Base-by-base conservation (phyloP, 1,139 yeast genomes). In the Yamadazyma dushanensis region DNA sequence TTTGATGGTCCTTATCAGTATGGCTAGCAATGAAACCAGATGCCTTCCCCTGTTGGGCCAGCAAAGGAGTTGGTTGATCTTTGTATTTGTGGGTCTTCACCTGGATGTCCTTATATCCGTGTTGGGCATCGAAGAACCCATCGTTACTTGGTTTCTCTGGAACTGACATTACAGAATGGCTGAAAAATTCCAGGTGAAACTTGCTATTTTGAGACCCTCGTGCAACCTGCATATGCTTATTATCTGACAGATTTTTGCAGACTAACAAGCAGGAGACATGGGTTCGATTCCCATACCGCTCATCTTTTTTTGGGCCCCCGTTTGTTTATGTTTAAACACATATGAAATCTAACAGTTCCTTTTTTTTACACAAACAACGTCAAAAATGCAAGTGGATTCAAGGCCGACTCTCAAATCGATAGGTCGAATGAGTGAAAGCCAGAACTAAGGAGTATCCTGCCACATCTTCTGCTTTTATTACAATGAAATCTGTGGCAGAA, bases 401-500 rank as follows among this genome's bases (percentile, higher is more conserved):
- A n/a, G n/a, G n/a, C n/a, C n/a, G n/a, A n/a, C n/a, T n/a, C n/a
- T n/a, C n/a, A n/a, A n/a, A n/a, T n/a, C n/a, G n/a, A n/a, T n/a
- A n/a, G n/a, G n/a, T n/a, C n/a, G n/a, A n/a, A n/a, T n/a, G n/a
- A n/a, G n/a, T n/a, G n/a, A 63, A 68, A 26, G 83, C 86, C 1
- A 66, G 90, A 41, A 61, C 59, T 21, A 66, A 78, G 39, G 83
- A 80, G 41, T 83, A 79, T 47, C 78, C 89, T 0, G 81, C 89
- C 1, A 64, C 72, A 4, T 66, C 74, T 6, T 61, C 70, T 9
- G 95, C 96, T 0, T 87, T 87, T 57, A 77, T 87, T 16, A 87
- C 95, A 1, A 82, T 87, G 92, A 83, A 81, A 44, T 74, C 87
- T 2, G 95, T 86, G 8, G 86, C 94, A 0, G 80, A 83, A 49